Evolutionary conservation across 345 rosid genomes (phyloP).

Genomic region (Alliaria petiolata): DNA sequence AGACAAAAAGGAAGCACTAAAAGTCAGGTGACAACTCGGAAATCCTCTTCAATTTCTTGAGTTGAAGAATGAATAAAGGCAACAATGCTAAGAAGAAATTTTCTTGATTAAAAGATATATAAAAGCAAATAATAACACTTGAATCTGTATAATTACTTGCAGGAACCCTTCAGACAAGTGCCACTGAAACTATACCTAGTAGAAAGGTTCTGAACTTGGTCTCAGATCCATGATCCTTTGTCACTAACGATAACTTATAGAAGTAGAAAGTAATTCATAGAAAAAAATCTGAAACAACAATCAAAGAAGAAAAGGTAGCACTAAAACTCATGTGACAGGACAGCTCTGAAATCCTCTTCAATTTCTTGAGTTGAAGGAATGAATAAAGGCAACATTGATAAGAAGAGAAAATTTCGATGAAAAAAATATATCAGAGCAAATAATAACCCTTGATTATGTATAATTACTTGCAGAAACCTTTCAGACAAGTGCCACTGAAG

Average conservation of each 20-base stretch:
- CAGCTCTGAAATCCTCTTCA: conserved; percentile 49
- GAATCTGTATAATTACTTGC: not conserved
- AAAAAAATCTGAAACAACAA: no score
- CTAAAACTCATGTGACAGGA: conserved; percentile 70
- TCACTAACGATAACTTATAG: not conserved
- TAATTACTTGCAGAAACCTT: not conserved
- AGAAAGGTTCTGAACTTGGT: not conserved
- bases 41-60: conserved; percentile 53
- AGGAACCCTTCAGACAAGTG: not conserved
- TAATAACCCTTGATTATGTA: not conserved
- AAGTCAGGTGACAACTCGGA: conserved; percentile 58
- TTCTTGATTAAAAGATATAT: no score
- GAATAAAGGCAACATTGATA: conserved; percentile 59
- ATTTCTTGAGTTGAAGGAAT: conserved; percentile 65
- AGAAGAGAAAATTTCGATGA: no score
- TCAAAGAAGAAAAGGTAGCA: no score
- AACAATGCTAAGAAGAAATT: no score
- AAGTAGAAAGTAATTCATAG: no score
- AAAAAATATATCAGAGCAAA: no score
- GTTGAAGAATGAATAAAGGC: conserved; percentile 67
- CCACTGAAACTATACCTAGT: not conserved
- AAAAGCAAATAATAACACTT: not conserved
- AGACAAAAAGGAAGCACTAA: conserved; percentile 40
- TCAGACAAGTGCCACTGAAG: not conserved
- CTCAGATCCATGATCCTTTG: not conserved